These are phyloP conservation scores for Talaromyces sp. DNA, from an alignment of 2,329 filamentous ascomycete genomes.

Conservation along the genomic window DNA sequence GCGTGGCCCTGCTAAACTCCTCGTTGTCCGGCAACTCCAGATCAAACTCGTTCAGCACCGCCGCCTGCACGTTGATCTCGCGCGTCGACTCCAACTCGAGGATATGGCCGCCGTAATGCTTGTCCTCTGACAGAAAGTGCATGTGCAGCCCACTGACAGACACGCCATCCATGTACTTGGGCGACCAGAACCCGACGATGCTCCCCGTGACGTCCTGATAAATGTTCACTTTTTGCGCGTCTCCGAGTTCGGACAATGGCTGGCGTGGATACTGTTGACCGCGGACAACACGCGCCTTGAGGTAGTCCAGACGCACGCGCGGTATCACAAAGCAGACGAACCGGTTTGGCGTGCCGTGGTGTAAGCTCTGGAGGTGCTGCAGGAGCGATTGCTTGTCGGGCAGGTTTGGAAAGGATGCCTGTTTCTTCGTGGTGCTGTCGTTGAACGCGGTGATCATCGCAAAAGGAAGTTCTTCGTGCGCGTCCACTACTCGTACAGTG, in stretches of 20 bases:
- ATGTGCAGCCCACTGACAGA: slow-evolving; percentile 11
- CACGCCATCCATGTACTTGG: slow-evolving; percentile 9
- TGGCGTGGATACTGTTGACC: slow-evolving; percentile 10
- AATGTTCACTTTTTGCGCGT: slow-evolving; percentile 9
- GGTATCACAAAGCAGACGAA: slow-evolving; percentile 9
- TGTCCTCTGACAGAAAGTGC: slow-evolving; percentile 12
- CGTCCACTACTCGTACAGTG: slow-evolving; percentile 3
- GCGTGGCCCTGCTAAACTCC: slow-evolving; percentile 1
- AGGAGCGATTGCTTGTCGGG: slow-evolving; percentile 7
- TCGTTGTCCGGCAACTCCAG: slow-evolving; percentile 8
- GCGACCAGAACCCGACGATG: slow-evolving; percentile 12
- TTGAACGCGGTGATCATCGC: slow-evolving; percentile 10
- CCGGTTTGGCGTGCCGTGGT: slow-evolving; percentile 3
- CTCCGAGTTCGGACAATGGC: slow-evolving; percentile 9
- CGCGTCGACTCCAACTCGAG: slow-evolving; percentile 5
- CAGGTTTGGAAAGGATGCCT: slow-evolving; percentile 2
- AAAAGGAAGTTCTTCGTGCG: slow-evolving; percentile 9
- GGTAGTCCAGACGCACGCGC: background rate
- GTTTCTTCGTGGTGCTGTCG: slow-evolving; percentile 7
- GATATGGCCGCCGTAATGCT: slow-evolving; percentile 8
- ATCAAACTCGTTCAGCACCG: slow-evolving; percentile 9
- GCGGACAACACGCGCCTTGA: slow-evolving; percentile 12
- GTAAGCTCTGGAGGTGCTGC: slow-evolving; percentile 1
- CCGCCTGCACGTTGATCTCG: slow-evolving; percentile 4
- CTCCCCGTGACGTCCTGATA: slow-evolving; percentile 1